phyloP scores from a whole-genome alignment of 2,329 filamentous ascomycete genomes.

The Colletotrichum filicis region DNA sequence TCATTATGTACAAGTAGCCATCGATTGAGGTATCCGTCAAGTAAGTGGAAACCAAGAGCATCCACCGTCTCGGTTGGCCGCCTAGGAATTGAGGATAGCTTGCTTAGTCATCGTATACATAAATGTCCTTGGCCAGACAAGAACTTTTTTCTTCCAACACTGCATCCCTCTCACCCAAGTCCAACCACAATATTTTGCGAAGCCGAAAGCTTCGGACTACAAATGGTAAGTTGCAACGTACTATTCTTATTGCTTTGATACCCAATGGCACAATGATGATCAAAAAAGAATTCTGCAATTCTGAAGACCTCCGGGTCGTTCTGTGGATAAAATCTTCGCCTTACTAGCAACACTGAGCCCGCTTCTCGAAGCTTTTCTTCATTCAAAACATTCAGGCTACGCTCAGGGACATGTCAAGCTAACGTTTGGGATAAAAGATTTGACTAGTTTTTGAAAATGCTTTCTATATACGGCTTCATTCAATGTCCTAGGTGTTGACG shows the following conservation, averaged over 20 bases:
- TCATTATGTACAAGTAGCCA: not conserved
- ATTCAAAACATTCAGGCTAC: not conserved
- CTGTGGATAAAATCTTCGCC: constrained; percentile 46
- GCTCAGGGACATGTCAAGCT: not conserved
- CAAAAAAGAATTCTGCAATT: constrained; percentile 61
- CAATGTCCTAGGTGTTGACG: constrained; percentile 47
- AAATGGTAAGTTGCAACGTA: constrained; percentile 39
- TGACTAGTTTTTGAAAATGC: not conserved
- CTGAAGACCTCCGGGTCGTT: constrained; percentile 46
- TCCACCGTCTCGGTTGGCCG: not conserved
- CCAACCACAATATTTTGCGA: constrained; percentile 7
- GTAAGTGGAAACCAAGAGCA: not conserved
- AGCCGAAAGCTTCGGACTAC: not conserved
- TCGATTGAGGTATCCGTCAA: not conserved
- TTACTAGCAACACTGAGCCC: constrained; percentile 31
- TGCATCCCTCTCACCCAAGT: not conserved
- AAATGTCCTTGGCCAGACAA: constrained; percentile 8
- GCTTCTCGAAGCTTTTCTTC: not conserved
- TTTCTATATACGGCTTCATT: not conserved
- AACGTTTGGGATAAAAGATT: not conserved
- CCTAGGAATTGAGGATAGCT: not conserved
- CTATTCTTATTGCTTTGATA: constrained; percentile 42
- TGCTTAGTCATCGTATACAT: constrained; percentile 25
- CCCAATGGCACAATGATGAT: constrained; percentile 40
- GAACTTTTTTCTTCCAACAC: not conserved